Evolutionary conservation across 441 rosid genomes (phyloP).

Genomic region (Cnidoscolus chayamansa): DNA sequence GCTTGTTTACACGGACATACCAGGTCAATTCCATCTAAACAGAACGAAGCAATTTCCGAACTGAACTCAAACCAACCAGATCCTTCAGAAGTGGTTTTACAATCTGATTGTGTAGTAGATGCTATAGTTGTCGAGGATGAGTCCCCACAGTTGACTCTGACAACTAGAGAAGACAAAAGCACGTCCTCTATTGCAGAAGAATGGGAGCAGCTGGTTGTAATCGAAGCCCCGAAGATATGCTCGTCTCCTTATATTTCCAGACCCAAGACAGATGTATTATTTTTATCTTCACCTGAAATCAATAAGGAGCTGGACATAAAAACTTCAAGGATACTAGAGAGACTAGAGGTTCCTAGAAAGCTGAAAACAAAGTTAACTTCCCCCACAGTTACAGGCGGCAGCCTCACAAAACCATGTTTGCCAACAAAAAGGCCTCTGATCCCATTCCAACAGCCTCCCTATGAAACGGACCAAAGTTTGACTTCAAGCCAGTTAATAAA

Average conservation of each 20-base stretch:
- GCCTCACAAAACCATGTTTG: conserved; percentile 28
- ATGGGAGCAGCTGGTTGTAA: conserved; percentile 81
- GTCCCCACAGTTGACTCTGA: conserved; percentile 23
- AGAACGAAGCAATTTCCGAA: conserved; percentile 32
- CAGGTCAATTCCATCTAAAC: conserved; percentile 46
- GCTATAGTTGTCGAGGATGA: conserved; percentile 31
- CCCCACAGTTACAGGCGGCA: conserved; percentile 38
- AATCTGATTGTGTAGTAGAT: conserved; percentile 25
- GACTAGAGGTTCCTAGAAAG: conserved; percentile 75
- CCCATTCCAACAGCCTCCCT: conserved; percentile 51
- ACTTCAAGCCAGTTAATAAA: conserved; percentile 65
- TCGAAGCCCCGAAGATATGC: conserved; percentile 41
- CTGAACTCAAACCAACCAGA: conserved; percentile 34
- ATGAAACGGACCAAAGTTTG: conserved; percentile 35
- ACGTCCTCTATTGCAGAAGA: conserved; percentile 58
- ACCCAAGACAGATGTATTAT: conserved; percentile 32
- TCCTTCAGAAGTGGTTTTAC: conserved; percentile 25
- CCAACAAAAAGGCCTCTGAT: conserved; percentile 49
- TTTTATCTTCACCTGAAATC: conserved; percentile 40
- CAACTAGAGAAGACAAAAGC: conserved; percentile 37
- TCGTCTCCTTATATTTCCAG: conserved; percentile 46
- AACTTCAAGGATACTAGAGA: conserved; percentile 81
- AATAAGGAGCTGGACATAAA: conserved; percentile 51
- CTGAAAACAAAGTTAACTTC: conserved; percentile 50
- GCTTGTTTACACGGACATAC: conserved; percentile 16